Evolutionary conservation across 257 asterid species (phyloP), one percentile per base, ranked within the genome.

Genomic region (Solanum microdontum): DNA sequence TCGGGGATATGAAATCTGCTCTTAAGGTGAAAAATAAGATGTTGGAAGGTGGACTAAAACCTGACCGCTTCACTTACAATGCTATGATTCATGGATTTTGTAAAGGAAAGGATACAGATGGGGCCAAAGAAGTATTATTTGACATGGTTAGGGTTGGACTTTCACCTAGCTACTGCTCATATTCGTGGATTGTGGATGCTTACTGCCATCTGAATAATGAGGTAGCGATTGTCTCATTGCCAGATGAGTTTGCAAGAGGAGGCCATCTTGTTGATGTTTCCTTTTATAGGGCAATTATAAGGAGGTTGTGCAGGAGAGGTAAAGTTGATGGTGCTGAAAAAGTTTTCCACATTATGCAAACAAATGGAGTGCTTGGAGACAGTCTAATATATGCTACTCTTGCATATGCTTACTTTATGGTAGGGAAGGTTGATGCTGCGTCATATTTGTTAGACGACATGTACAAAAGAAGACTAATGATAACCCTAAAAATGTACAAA

Each of bases 71-170:
- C 84, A 97, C 98, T 80, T 95, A 91, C 91, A 95, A 91, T 93
- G 99, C 98, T 9, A 91, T 97, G 86, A 87, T 94, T 90, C 95
- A 93, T 79, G 99, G 99, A 14, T 94, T 92, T 87, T 94, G 98
- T 86, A 95, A 93, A 87, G 90, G 88, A 28, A 87, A 84, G 86
- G 96, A 95, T 33, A 88, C 91, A 21, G 88, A 93, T 43, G 76
- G 90, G 58, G 98, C 95, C 43, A 95, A 92, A 89, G 95, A 91
- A 84, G 86, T 88, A 89, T 69, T 97, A 64, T 91, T 91, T 33
- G 90, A 93, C 55, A 94, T 97, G 98, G 85, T 94, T 72, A 83
- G 84, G 21, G 90, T 94, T 14, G 98, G 98, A 69, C 88, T 92
- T 77, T 89, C 92, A 86, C 97, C 98, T 14, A 93, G 93, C 84